Percentiles rank a stretch among this genome's conserved stretches.
Conservation (phyloP, 495 filamentous ascomycete species). For the Staphylotrichum tortipilum region DNA sequence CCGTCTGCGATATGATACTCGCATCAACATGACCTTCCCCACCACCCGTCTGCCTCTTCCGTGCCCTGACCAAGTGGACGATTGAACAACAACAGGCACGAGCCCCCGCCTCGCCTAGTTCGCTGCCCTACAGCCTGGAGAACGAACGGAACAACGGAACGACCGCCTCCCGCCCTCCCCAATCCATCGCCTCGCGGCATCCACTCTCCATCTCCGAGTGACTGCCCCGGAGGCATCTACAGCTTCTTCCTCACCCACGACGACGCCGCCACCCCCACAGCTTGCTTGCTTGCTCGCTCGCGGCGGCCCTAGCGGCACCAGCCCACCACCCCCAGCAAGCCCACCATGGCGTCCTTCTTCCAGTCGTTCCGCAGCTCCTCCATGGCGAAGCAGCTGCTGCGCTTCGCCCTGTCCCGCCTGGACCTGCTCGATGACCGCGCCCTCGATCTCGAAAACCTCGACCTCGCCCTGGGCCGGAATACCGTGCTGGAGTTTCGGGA, state of each 20-base stretch:
- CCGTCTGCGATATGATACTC: slow-evolving; percentile 6
- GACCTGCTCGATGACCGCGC: slow-evolving; percentile 76
- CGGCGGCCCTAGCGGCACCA: neutral
- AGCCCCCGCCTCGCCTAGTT: too few relatives aligned
- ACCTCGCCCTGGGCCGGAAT: slow-evolving; percentile 65
- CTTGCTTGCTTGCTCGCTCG: too few relatives aligned
- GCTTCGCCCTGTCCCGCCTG: slow-evolving; percentile 68
- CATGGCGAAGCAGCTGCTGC: slow-evolving; percentile 73
- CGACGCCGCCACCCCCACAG: too few relatives aligned
- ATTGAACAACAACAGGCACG: neutral
- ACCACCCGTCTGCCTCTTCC: slow-evolving; percentile 2
- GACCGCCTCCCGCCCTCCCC: neutral
- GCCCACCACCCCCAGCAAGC: neutral
- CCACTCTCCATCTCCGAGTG: too few relatives aligned
- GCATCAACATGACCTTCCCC: slow-evolving; percentile 23
- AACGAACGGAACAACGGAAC: neutral
- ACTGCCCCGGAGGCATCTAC: neutral
- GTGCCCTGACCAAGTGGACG: slow-evolving; percentile 2
- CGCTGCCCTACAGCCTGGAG: too few relatives aligned
- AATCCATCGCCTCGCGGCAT: neutral
- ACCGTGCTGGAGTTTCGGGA: slow-evolving; percentile 73
- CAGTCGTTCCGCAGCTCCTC: slow-evolving; percentile 54
- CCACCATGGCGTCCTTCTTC: slow-evolving; percentile 51
- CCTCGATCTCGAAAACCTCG: slow-evolving; percentile 68
- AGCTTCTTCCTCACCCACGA: neutral